Percentiles rank a stretch among this genome's conserved stretches.
Evolutionary conservation across 768 basidiomycete species (phyloP).

Genomic region (Gloeophyllum trabeum): DNA sequence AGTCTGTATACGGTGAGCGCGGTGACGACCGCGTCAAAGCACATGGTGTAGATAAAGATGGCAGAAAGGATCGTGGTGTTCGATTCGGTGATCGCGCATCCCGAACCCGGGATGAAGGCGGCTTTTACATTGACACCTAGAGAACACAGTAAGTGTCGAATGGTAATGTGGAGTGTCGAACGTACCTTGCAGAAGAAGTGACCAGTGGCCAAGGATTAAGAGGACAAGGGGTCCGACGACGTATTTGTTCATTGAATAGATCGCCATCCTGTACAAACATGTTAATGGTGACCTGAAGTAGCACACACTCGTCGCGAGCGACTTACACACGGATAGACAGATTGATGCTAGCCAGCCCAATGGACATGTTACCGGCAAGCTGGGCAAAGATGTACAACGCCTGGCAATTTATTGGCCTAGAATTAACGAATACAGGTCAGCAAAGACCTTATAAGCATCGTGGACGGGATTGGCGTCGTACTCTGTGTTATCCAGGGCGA

Average conservation of each 20-base stretch:
- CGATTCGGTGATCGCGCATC: constrained; percentile 1
- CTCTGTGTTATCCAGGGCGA: neutral
- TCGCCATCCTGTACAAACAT: neutral
- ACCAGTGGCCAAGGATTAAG: constrained; percentile 2
- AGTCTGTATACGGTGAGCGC: neutral
- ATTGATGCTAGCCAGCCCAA: constrained; percentile 2
- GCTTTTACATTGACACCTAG: constrained; percentile 1
- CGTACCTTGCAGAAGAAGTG: constrained; percentile 1
- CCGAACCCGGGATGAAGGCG: neutral
- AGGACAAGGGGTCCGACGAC: neutral
- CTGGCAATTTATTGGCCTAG: constrained; percentile 2
- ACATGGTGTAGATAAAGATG: constrained; percentile 2
- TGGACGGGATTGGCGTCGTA: neutral
- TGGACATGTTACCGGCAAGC: neutral
- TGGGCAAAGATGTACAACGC: constrained; percentile 1
- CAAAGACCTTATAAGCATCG: neutral
- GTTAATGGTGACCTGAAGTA: neutral
- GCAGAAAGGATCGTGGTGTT: neutral
- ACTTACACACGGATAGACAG: constrained; percentile 1
- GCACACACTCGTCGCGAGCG: neutral
- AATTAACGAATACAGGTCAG: neutral
- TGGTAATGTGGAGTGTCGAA: neutral
- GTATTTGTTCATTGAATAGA: neutral
- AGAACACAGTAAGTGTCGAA: neutral
- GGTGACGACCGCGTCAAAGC: constrained; percentile 1